Conservation (phyloP, 176 grass and related monocot genomes). For the Rhipidocladum racemiflorum region DNA sequence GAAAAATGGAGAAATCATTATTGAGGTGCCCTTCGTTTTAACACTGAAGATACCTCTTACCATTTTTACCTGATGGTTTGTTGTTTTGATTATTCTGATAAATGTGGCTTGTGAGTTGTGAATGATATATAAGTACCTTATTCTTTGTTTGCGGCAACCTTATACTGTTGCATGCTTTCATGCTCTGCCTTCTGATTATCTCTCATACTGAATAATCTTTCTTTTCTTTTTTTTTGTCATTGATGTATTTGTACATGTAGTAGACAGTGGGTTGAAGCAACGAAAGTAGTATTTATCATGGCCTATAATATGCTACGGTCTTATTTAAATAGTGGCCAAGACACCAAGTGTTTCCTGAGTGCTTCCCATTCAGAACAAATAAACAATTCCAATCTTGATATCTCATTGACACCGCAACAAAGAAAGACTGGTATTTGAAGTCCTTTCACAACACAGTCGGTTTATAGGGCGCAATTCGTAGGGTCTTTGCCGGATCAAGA, state of each 20-base stretch:
- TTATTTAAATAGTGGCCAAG: not conserved
- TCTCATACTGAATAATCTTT: not conserved
- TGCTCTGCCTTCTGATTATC: not conserved
- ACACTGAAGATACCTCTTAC: not conserved
- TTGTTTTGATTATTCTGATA: not conserved
- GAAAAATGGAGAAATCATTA: constrained; percentile 72
- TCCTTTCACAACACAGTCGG: too few species aligned
- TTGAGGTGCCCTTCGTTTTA: constrained; percentile 41
- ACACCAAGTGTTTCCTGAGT: not conserved
- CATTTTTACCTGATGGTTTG: not conserved
- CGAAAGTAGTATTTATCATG: not conserved
- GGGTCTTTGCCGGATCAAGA: too few species aligned
- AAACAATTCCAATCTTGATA: constrained; percentile 5
- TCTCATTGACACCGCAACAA: not conserved
- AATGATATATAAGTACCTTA: not conserved
- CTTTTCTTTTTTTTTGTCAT: not conserved
- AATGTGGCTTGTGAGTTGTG: not conserved
- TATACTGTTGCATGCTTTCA: not conserved
- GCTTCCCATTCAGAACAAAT: not conserved
- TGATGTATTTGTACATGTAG: not conserved
- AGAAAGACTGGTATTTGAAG: not conserved
- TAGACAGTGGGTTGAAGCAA: not conserved
- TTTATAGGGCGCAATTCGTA: too few species aligned
- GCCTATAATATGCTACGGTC: not conserved
- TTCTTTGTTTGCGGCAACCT: not conserved